Conservation (phyloP, 257 asterid genomes). For the Nicotiana undulata region DNA sequence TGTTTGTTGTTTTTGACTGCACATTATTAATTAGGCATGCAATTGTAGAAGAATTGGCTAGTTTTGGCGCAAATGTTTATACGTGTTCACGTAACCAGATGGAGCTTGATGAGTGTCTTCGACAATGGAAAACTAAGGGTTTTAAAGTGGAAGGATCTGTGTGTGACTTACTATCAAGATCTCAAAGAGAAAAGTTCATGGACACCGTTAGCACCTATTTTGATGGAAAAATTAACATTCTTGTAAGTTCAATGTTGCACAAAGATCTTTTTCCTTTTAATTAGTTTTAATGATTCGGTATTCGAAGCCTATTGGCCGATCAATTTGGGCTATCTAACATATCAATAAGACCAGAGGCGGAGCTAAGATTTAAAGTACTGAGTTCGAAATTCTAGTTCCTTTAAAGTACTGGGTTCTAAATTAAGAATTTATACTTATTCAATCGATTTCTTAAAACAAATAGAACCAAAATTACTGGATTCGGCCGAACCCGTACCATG, state of each 20-base stretch:
- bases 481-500: too few species aligned
- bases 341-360: too few species aligned
- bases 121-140: conserved; percentile 9
- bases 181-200: conserved; percentile 2
- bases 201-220: not conserved
- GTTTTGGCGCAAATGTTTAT: conserved; percentile 8
- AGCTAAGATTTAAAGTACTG: too few species aligned
- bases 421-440: too few species aligned
- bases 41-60: conserved; percentile 11
- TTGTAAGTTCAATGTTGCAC: not conserved
- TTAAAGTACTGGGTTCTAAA: too few species aligned
- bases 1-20: not conserved
- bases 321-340: too few species aligned
- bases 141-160: not conserved
- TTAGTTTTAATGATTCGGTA: too few species aligned
- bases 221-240: conserved; percentile 7
- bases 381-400: too few species aligned
- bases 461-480: too few species aligned
- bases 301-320: too few species aligned
- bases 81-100: conserved; percentile 12
- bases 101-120: conserved; percentile 12
- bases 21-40: not conserved
- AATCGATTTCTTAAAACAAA: too few species aligned
- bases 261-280: too few species aligned
- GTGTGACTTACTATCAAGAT: conserved; percentile 2